These are phyloP conservation scores for Plasmodium gaboni DNA, from an alignment of 169 alveolate species.

Conservation along the genomic window DNA sequence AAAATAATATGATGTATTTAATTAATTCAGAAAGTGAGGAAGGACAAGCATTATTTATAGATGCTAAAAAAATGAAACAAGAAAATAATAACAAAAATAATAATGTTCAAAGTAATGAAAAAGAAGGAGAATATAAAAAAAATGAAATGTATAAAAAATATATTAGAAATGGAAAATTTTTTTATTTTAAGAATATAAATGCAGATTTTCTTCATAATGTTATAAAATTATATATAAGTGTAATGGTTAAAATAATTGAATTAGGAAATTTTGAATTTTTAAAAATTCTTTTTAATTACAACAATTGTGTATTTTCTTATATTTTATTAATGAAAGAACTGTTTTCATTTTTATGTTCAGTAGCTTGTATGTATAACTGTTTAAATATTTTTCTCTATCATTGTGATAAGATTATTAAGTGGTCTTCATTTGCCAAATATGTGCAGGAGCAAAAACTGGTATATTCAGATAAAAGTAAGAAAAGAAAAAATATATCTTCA, in stretches of 20 bases:
- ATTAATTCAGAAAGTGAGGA: no score
- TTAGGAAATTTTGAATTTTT: conserved; percentile 66
- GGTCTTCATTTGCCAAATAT: not conserved
- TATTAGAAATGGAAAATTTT: conserved; percentile 11
- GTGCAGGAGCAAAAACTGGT: not conserved
- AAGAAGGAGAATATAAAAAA: not conserved
- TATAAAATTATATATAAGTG: conserved; percentile 51
- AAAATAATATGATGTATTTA: no score
- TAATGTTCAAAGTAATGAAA: no score
- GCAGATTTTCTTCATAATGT: conserved; percentile 16
- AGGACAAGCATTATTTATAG: no score
- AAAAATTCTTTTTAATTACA: conserved; percentile 62
- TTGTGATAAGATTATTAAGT: conserved; percentile 14
- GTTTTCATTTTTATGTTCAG: conserved; percentile 39
- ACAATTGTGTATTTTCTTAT: conserved; percentile 51
- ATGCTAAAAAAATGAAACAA: no score
- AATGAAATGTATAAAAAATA: conserved; percentile 8
- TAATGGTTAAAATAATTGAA: conserved; percentile 62
- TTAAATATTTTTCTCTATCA: conserved; percentile 19
- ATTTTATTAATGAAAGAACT: conserved; percentile 21
- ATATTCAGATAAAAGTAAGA: not conserved
- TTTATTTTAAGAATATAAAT: conserved; percentile 36
- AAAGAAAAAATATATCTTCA: not conserved
- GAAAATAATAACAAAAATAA: no score
- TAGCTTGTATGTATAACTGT: conserved; percentile 63